Conservation (phyloP, 805 yeast species). For the Sugiyamaella floridensis region DNA sequence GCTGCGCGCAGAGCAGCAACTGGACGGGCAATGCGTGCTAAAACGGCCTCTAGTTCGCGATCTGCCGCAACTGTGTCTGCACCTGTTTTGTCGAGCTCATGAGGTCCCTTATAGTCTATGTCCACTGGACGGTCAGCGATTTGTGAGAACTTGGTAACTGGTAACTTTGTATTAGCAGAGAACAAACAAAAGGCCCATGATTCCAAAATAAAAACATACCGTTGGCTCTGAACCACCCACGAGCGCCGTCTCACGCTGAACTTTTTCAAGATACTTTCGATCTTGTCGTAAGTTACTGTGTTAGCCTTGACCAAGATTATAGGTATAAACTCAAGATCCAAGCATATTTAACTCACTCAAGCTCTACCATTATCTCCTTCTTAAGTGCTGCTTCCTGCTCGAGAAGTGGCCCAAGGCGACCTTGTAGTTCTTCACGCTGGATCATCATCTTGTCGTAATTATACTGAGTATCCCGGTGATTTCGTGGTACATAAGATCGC, state of each 20-base stretch:
- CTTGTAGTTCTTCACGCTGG: constrained; percentile 11
- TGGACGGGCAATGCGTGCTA: not conserved
- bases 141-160: not conserved
- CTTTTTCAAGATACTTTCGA: no score
- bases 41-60: not conserved
- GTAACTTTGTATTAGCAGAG: not conserved
- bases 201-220: no score
- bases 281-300: no score
- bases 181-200: no score
- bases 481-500: constrained; percentile 12
- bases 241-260: no score
- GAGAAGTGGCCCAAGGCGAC: constrained; percentile 11
- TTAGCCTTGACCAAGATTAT: no score
- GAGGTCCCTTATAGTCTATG: not conserved
- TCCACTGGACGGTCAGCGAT: not conserved
- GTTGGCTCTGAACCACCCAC: no score
- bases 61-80: no score
- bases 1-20: not conserved
- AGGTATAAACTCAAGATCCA: no score
- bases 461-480: constrained; percentile 12
- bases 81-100: not conserved
- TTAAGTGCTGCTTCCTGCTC: constrained; percentile 13
- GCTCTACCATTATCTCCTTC: constrained; percentile 6
- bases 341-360: not conserved
- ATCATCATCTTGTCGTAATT: constrained; percentile 11